These are phyloP conservation scores for maize (Zea mays) DNA, from an alignment of 176 grass and related monocot species.

Conservation along the genomic window Zm-B73-REFERENCE-NAM-5.0 NC_050097.1:29657501-29658000, in stretches of 20 bases:
- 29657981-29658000: conserved; percentile 67
- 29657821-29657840: conserved; percentile 76
- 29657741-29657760: conserved; percentile 62
- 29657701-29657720: not conserved
- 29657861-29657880: conserved; percentile 10
- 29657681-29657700: not conserved
- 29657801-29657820: conserved; percentile 74
- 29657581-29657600: not conserved
- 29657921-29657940: conserved; percentile 70
- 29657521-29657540: not conserved
- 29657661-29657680: not conserved
- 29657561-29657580: not conserved
- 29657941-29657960: conserved; percentile 84
- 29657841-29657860: conserved; percentile 62
- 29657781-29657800: conserved; percentile 82
- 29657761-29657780: conserved; percentile 80
- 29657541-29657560: not conserved
- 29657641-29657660: not conserved
- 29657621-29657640: not conserved
- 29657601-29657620: not conserved
- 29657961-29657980: conserved; percentile 56
- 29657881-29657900: not conserved
- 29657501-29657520: not conserved
- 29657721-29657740: conserved; percentile 14
- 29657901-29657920: not conserved